Base-by-base conservation (phyloP, 257 asterid genomes). In the Paulownia fortunei region DNA sequence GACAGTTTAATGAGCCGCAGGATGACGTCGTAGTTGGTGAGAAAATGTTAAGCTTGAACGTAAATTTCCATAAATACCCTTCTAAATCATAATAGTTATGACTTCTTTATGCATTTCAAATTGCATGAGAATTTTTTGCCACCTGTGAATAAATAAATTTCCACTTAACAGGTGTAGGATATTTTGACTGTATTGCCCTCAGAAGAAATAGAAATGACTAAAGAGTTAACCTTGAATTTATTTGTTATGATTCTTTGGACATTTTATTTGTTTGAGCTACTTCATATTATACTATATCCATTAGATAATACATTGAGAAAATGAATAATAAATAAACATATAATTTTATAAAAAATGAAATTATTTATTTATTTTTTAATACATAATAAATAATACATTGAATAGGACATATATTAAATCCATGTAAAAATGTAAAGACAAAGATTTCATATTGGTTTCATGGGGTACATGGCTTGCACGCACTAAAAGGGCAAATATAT, bases 381-480 rank as follows among this genome's bases (percentile, higher is more conserved):
- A n/a, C n/a, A n/a, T n/a, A n/a, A n/a, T n/a, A n/a, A n/a, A n/a
- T n/a, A n/a, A n/a, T n/a, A n/a, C n/a, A n/a, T n/a, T n/a, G n/a
- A n/a, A n/a, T n/a, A n/a, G n/a, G n/a, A n/a, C n/a, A n/a, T n/a
- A n/a, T n/a, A n/a, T n/a, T n/a, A n/a, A n/a, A n/a, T n/a, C n/a
- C n/a, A n/a, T n/a, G n/a, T 13, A 13, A n/a, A 8, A 7, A 26
- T 58, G 65, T 5, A 19, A 54, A 0, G 65, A 59, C 65, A 26
- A 24, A 59, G 3, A 51, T 27, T 32, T 5, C 19, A 12, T 5
- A 6, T 60, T 6, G 7, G 12, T 60, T 60, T 27, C 67, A 26
- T 6, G 46, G 56, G 39, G 59, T 23, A 24, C 41, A 44, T 24
- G 73, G 39, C 41, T 68, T 68, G 58, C 73, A 68, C 23, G 73